Evolutionary conservation across 257 asterid genomes (phyloP).

Genomic region (Forsythia viridissima): DNA sequence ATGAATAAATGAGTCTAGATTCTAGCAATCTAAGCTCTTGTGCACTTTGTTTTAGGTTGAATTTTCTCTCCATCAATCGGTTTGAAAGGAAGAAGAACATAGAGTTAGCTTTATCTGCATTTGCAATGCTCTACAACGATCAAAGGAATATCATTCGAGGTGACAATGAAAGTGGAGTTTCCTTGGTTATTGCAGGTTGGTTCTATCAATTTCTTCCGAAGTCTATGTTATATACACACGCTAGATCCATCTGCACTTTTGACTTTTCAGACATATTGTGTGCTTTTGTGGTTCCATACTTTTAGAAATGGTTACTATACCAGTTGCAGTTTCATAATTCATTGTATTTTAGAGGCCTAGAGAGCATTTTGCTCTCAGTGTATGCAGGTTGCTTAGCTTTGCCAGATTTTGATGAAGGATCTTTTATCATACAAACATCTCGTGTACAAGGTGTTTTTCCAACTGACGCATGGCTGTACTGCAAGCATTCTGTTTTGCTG

Average conservation of each 20-base stretch:
- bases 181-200: constrained; percentile 78
- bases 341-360: no score
- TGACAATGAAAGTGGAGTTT: constrained; percentile 43
- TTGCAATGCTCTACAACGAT: constrained; percentile 59
- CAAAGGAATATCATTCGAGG: constrained; percentile 35
- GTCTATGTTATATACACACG: no score
- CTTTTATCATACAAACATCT: background rate
- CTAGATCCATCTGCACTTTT: no score
- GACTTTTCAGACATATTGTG: no score
- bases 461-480: background rate
- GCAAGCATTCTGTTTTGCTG: background rate
- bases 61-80: constrained; percentile 92
- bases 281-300: no score
- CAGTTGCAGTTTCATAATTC: no score
- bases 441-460: background rate
- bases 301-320: no score
- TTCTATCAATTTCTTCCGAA: background rate
- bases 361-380: no score
- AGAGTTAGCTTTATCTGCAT: constrained; percentile 87
- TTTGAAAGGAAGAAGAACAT: constrained; percentile 95
- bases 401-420: background rate
- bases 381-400: no score
- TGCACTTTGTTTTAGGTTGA: constrained; percentile 50
- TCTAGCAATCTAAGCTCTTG: background rate
- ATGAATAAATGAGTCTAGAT: background rate